phyloP scores from a whole-genome alignment of 352 stramenopile species.

The Globisporangium takayamanum region DNA sequence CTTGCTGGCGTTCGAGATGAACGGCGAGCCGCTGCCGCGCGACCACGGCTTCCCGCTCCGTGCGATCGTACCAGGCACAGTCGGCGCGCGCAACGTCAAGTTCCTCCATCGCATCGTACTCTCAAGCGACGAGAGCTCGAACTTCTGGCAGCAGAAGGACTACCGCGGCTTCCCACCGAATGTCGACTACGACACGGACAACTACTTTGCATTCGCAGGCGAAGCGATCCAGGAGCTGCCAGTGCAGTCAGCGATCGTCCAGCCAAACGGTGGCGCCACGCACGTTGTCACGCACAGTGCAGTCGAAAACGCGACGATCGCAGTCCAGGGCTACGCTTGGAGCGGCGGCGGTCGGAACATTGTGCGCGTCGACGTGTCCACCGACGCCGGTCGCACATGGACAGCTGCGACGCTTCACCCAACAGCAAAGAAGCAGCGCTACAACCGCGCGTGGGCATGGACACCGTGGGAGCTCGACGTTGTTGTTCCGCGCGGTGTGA shows the following conservation, averaged over 20 bases:
- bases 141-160: constrained; percentile 91
- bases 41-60: constrained; percentile 94
- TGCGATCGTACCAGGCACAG: constrained; percentile 87
- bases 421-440: constrained; percentile 75
- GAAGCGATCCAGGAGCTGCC: constrained; percentile 90
- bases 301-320: constrained; percentile 42
- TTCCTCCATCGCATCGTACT: constrained; percentile 87
- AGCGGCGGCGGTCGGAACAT: constrained; percentile 93
- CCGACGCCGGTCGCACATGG: constrained; percentile 93
- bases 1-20: constrained; percentile 95
- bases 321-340: constrained; percentile 92
- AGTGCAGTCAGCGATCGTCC: constrained; percentile 86
- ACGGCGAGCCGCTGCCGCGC: constrained; percentile 67
- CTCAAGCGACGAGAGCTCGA: constrained; percentile 68
- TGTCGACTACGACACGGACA: constrained; percentile 75
- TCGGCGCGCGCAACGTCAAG: constrained; percentile 91
- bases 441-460: constrained; percentile 93
- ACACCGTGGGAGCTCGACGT: constrained; percentile 94
- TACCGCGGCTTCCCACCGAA: constrained; percentile 88
- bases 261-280: constrained; percentile 61
- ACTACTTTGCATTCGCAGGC: constrained; percentile 77
- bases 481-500: constrained; percentile 66
- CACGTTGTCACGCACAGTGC: constrained; percentile 23
- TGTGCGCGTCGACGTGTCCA: constrained; percentile 94
- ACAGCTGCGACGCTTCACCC: constrained; percentile 74